A percentile compares a stretch with the other conserved stretches of the same genome.
These are phyloP conservation scores for Hemileccinum impolitum DNA, from an alignment of 768 basidiomycete genomes.

Conservation along the genomic window DNA sequence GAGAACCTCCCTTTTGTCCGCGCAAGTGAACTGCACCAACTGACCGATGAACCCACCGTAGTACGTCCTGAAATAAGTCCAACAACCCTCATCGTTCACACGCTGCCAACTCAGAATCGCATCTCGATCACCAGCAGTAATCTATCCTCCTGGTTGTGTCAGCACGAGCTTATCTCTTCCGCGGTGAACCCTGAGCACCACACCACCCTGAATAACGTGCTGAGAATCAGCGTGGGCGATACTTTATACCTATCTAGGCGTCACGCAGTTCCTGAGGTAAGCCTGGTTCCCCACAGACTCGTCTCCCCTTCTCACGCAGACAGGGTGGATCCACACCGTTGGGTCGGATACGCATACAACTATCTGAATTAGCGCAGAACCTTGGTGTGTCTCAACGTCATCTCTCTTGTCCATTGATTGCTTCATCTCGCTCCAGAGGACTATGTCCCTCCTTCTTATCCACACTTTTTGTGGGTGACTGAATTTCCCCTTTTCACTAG, in stretches of 20 bases:
- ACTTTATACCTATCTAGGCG: conserved; percentile 58
- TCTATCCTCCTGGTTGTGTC: conserved; percentile 44
- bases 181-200: conserved; percentile 26
- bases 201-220: conserved; percentile 35
- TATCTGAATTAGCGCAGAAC: conserved; percentile 63
- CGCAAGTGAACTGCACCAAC: conserved; percentile 18
- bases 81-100: conserved; percentile 7
- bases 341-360: conserved; percentile 62
- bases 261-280: conserved; percentile 49
- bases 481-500: conserved; percentile 92
- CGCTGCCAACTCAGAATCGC: conserved; percentile 40
- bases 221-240: conserved; percentile 49
- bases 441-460: conserved; percentile 49
- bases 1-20: conserved; percentile 27
- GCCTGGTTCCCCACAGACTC: conserved; percentile 13
- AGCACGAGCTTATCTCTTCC: conserved; percentile 31
- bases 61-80: conserved; percentile 16
- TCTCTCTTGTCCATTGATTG: neutral
- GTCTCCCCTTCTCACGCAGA: conserved; percentile 19
- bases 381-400: conserved; percentile 45
- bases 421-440: conserved; percentile 43
- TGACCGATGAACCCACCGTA: conserved; percentile 22
- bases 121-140: conserved; percentile 47
- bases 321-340: conserved; percentile 87
- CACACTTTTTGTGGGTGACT: conserved; percentile 93